phyloP scores from a whole-genome alignment of 192 early-diverging fungal genomes.

The Coemansia sp. region DNA sequence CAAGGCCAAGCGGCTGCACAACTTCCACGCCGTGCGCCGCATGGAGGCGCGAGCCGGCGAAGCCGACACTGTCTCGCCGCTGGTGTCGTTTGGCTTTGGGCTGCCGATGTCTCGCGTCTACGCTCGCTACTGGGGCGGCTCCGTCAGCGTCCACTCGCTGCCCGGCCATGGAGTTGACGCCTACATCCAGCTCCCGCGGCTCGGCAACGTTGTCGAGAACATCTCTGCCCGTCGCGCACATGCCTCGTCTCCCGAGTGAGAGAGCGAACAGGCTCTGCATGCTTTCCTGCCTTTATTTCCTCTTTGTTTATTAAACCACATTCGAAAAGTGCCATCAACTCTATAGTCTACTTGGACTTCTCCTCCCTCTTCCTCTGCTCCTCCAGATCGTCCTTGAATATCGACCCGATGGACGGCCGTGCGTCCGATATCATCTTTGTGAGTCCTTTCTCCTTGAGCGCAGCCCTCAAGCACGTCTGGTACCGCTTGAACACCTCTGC shows the following conservation, averaged over 20 bases:
- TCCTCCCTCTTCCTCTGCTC: neutral
- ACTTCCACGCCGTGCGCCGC: constrained; percentile 74
- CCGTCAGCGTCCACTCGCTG: constrained; percentile 75
- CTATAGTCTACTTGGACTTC: neutral
- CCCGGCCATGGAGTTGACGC: constrained; percentile 91
- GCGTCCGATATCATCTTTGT: constrained; percentile 84
- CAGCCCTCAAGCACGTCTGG: constrained; percentile 73
- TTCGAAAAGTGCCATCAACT: too few species aligned
- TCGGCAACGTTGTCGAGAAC: constrained; percentile 64
- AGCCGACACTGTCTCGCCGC: constrained; percentile 35
- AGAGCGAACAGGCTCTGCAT: too few species aligned
- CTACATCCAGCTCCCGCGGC: constrained; percentile 76
- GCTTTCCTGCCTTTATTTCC: too few species aligned
- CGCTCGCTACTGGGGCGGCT: constrained; percentile 95
- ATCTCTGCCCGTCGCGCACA: constrained; percentile 25
- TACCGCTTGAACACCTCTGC: constrained; percentile 83
- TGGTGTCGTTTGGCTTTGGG: constrained; percentile 79
- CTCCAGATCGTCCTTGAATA: constrained; percentile 16
- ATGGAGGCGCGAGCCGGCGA: constrained; percentile 80
- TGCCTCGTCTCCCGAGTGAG: neutral
- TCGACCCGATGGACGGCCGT: constrained; percentile 65
- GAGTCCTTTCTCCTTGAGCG: constrained; percentile 80
- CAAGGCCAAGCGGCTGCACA: constrained; percentile 60
- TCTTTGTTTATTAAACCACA: too few species aligned
- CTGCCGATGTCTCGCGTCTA: constrained; percentile 89